These are phyloP conservation scores for Mayamaea pseudoterrestris DNA, from an alignment of 108 stramenopile genomes.

Conservation along the genomic window DNA sequence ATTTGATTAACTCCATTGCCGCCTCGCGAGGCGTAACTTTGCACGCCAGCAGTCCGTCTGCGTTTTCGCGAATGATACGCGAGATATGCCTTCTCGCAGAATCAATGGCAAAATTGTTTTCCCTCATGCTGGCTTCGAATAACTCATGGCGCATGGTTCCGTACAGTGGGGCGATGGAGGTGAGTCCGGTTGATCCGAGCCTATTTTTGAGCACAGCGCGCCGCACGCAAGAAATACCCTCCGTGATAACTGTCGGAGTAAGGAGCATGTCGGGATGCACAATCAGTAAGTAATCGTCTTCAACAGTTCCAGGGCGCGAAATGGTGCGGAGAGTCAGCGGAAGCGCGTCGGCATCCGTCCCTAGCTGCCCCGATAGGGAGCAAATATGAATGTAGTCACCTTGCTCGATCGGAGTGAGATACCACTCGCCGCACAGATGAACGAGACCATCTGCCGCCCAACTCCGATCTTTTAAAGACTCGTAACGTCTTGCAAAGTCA, in stretches of 20 bases:
- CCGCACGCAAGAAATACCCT: constrained; percentile 59
- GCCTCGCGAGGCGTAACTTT: constrained; percentile 38
- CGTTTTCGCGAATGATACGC: constrained; percentile 46
- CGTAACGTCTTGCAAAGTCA: neutral
- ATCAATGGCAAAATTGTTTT: constrained; percentile 32
- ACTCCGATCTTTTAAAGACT: neutral
- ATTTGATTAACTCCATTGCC: constrained; percentile 42
- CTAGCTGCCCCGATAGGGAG: constrained; percentile 49
- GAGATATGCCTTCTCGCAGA: constrained; percentile 24
- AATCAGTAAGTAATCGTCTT: constrained; percentile 63
- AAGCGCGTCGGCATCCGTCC: constrained; percentile 54
- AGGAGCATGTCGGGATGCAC: constrained; percentile 76
- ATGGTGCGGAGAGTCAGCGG: constrained; percentile 56
- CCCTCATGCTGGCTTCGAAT: constrained; percentile 53
- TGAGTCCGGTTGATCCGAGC: constrained; percentile 59
- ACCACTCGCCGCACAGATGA: constrained; percentile 73
- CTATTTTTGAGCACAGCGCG: constrained; percentile 57
- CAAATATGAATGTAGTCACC: constrained; percentile 71
- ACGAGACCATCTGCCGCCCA: constrained; percentile 36
- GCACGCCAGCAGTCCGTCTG: constrained; percentile 53
- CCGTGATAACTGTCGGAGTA: constrained; percentile 65
- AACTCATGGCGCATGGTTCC: constrained; percentile 78
- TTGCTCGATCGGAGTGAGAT: constrained; percentile 29
- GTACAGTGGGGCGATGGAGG: constrained; percentile 42
- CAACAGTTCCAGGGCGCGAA: constrained; percentile 31